Conservation (phyloP, 495 filamentous ascomycete species). For the Hypoxylon perforatum region DNA sequence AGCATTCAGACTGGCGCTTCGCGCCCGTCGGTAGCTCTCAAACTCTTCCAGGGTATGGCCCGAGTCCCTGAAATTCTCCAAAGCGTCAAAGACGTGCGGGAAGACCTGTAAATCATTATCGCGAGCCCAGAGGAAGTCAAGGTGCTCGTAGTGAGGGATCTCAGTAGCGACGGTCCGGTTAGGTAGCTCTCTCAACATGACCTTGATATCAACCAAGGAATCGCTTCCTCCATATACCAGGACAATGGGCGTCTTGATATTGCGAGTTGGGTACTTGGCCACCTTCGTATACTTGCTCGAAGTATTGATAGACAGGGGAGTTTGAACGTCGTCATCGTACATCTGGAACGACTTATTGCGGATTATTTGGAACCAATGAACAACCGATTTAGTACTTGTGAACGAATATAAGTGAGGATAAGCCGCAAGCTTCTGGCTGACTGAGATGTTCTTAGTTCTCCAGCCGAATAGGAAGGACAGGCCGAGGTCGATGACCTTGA, state of each 20-base stretch:
- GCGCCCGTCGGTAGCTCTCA: slow-evolving; percentile 55
- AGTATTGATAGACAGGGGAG: slow-evolving; percentile 53
- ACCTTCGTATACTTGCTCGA: slow-evolving; percentile 77
- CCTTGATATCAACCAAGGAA: slow-evolving; percentile 91
- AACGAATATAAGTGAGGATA: slow-evolving; percentile 97
- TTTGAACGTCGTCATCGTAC: slow-evolving; percentile 92
- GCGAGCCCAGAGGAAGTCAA: slow-evolving; percentile 95
- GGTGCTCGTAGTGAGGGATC: slow-evolving; percentile 91
- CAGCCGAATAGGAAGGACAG: slow-evolving; percentile 89
- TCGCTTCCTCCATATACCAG: slow-evolving; percentile 93
- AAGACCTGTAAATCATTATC: slow-evolving; percentile 89
- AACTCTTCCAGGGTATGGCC: slow-evolving; percentile 64
- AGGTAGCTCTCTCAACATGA: slow-evolving; percentile 91
- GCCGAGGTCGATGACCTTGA: slow-evolving; percentile 85
- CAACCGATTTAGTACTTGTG: slow-evolving; percentile 93
- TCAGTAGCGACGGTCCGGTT: slow-evolving; percentile 82
- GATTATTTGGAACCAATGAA: slow-evolving; percentile 99
- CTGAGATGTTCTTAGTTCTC: slow-evolving; percentile 85
- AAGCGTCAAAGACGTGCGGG: slow-evolving; percentile 86
- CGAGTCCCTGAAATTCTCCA: slow-evolving; percentile 71
- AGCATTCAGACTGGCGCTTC: slow-evolving; percentile 48
- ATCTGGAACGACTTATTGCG: slow-evolving; percentile 95
- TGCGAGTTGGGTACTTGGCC: slow-evolving; percentile 93
- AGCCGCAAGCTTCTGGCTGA: slow-evolving; percentile 92
- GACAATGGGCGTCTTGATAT: slow-evolving; percentile 95